Evolutionary conservation across 371 early-diverging fungal species (phyloP).

Genomic region (Mortierella sp.): DNA sequence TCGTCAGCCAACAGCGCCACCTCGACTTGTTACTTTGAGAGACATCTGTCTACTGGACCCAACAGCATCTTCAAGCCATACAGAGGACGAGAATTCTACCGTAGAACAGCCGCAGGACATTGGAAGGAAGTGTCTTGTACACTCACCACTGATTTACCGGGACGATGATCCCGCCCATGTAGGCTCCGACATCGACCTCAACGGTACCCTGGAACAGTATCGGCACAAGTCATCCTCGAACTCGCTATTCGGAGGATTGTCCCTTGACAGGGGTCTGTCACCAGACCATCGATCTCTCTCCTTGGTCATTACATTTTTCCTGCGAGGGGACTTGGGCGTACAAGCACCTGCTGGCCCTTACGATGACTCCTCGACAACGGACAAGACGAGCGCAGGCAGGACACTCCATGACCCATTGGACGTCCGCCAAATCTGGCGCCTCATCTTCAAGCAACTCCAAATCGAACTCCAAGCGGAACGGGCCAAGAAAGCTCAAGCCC

Average conservation of each 20-base stretch:
- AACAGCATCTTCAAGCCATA: neutral
- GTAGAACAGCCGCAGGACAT: neutral
- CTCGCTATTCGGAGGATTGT: slow-evolving; percentile 22
- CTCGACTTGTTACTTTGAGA: slow-evolving; percentile 21
- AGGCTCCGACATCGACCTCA: neutral
- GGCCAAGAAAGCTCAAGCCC: slow-evolving; percentile 4
- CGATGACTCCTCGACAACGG: neutral
- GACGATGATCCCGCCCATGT: slow-evolving; percentile 25
- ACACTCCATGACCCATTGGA: slow-evolving; percentile 16
- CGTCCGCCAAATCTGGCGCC: slow-evolving; percentile 25
- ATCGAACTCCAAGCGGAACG: slow-evolving; percentile 28
- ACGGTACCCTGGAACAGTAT: slow-evolving; percentile 1
- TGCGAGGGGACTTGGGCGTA: slow-evolving; percentile 34
- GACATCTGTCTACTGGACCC: slow-evolving; percentile 28
- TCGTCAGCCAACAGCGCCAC: neutral
- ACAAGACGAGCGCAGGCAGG: neutral
- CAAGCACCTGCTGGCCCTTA: neutral
- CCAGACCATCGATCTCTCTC: slow-evolving; percentile 19
- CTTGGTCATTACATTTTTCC: slow-evolving; percentile 36
- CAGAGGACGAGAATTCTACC: neutral
- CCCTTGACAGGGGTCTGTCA: slow-evolving; percentile 4
- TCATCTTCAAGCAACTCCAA: slow-evolving; percentile 32
- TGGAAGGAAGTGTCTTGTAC: slow-evolving; percentile 61
- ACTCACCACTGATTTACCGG: slow-evolving; percentile 72
- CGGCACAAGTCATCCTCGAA: neutral